Percentiles rank a stretch among this genome's conserved stretches.
These are phyloP conservation scores for Lactarius hengduanensis DNA, from an alignment of 768 basidiomycete genomes.

Conservation along the genomic window DNA sequence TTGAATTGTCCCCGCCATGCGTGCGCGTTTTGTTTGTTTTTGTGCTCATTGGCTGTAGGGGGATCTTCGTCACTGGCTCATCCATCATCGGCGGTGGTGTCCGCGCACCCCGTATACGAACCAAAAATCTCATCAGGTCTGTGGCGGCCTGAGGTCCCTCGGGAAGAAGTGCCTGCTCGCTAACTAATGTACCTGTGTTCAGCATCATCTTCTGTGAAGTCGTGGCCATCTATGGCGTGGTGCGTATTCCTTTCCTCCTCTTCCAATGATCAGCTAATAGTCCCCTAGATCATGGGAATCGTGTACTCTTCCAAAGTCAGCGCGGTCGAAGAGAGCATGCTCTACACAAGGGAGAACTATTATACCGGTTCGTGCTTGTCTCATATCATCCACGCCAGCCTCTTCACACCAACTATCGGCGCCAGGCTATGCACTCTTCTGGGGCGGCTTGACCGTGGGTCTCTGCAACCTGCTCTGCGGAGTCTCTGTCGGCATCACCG, in stretches of 20 bases:
- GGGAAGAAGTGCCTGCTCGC: not conserved
- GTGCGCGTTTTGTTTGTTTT: not conserved
- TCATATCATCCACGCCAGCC: conserved; percentile 4
- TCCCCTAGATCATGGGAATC: conserved; percentile 88
- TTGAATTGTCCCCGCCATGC: not conserved
- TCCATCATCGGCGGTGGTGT: conserved; percentile 97
- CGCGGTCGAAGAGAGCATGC: conserved; percentile 54
- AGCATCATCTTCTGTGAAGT: conserved; percentile 99
- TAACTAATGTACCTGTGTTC: conserved; percentile 9
- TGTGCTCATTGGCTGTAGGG: conserved; percentile 53
- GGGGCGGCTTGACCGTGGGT: conserved; percentile 95
- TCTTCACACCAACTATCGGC: not conserved
- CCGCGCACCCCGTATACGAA: conserved; percentile 86
- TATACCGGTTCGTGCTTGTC: conserved; percentile 66
- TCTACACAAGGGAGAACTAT: conserved; percentile 88
- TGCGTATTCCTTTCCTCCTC: conserved; percentile 38
- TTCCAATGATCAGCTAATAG: not conserved
- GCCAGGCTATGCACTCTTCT: conserved; percentile 89
- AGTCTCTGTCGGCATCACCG: conserved; percentile 90
- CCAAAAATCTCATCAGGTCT: conserved; percentile 96
- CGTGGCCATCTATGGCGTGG: conserved; percentile 96
- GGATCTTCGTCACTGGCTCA: conserved; percentile 95
- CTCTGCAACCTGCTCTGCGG: conserved; percentile 94
- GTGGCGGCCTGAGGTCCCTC: conserved; percentile 25
- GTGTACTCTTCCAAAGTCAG: conserved; percentile 87